Percentiles rank a stretch among this genome's conserved stretches.
phyloP scores from a whole-genome alignment of 2,329 filamentous ascomycete genomes.

The Nothopassalora personata region DNA sequence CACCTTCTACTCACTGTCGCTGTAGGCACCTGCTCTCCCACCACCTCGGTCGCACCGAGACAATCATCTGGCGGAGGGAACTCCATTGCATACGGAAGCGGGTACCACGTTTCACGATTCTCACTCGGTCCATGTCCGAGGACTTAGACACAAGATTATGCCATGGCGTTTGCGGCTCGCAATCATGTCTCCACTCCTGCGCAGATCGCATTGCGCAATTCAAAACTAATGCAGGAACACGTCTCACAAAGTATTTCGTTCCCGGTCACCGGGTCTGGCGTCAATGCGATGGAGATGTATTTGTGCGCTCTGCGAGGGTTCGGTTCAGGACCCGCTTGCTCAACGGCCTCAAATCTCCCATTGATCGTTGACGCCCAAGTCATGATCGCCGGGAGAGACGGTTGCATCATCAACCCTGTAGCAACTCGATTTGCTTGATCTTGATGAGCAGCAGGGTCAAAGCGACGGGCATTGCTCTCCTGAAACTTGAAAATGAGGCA shows the following conservation, averaged over 20 bases:
- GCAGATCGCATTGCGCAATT: constrained; percentile 26
- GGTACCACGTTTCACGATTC: constrained; percentile 25
- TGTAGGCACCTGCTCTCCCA: constrained; percentile 4
- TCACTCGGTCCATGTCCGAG: constrained; percentile 20
- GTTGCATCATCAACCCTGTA: background rate
- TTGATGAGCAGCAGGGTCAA: background rate
- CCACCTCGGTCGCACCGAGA: constrained; percentile 19
- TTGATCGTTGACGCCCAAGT: constrained; percentile 1
- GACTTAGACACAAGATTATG: constrained; percentile 12
- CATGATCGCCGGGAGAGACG: background rate
- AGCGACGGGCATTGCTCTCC: background rate
- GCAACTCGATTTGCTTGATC: background rate
- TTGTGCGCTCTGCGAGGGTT: background rate
- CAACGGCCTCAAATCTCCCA: background rate
- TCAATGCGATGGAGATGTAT: constrained; percentile 7
- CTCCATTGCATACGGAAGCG: constrained; percentile 13
- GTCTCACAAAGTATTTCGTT: constrained; percentile 16
- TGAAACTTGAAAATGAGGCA: background rate
- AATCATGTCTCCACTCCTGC: constrained; percentile 16
- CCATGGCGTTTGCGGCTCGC: constrained; percentile 20
- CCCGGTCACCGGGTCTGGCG: constrained; percentile 19
- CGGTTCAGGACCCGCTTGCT: background rate
- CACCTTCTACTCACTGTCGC: background rate
- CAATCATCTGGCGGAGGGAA: constrained; percentile 12
- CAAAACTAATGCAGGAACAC: constrained; percentile 29